phyloP scores from a whole-genome alignment of 768 basidiomycete species.

The Rhodotorula diobovata region DNA sequence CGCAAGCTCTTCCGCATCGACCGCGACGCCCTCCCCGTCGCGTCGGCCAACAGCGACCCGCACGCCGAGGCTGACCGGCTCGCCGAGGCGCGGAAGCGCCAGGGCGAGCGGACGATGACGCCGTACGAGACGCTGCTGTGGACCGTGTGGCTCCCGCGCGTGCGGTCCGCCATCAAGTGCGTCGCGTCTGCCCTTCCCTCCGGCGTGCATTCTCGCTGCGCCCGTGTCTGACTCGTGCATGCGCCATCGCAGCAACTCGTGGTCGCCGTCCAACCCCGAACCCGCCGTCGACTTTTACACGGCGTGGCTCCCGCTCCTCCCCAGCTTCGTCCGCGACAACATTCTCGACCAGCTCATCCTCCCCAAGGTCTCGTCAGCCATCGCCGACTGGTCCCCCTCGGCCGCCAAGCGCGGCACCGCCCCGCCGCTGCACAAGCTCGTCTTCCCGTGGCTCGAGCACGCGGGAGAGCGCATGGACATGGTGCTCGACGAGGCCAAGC shows the following conservation, averaged over 20 bases:
- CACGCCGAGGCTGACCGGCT: constrained; percentile 20
- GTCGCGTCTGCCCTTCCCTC: constrained; percentile 32
- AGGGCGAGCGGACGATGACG: constrained; percentile 60
- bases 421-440: constrained; percentile 66
- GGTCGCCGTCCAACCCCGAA: constrained; percentile 68
- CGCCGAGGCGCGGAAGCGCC: constrained; percentile 1
- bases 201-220: constrained; percentile 74
- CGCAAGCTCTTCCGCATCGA: constrained; percentile 46
- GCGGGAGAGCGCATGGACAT: constrained; percentile 72
- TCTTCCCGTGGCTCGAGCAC: constrained; percentile 94
- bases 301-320: constrained; percentile 79
- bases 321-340: constrained; percentile 87
- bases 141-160: constrained; percentile 90
- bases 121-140: constrained; percentile 91
- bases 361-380: constrained; percentile 80
- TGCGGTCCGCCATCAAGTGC: constrained; percentile 81
- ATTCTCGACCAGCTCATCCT: constrained; percentile 91
- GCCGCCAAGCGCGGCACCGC: constrained; percentile 46
- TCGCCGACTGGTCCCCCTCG: constrained; percentile 71
- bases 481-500: constrained; percentile 76
- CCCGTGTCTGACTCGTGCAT: constrained; percentile 48
- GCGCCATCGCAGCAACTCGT: constrained; percentile 62
- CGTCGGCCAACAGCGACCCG: neutral
- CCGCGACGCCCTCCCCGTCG: constrained; percentile 3
- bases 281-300: constrained; percentile 80